phyloP scores from a whole-genome alignment of 2,329 filamentous ascomycete genomes.

The Seiridium unicorne region DNA sequence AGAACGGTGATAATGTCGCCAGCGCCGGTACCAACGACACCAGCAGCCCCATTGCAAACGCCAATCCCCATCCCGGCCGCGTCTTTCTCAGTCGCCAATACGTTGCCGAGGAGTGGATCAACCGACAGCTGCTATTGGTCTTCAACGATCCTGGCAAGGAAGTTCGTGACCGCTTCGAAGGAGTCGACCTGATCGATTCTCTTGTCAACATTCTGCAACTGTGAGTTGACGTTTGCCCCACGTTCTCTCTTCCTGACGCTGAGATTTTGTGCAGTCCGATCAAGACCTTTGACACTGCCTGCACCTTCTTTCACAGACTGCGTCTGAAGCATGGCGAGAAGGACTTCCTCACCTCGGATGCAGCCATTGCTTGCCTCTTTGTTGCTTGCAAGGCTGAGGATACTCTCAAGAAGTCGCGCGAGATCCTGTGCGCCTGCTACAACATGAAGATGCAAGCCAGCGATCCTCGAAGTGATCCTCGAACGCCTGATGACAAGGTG shows the following conservation, averaged over 20 bases:
- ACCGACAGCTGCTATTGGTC: slow-evolving; percentile 67
- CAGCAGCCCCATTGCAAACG: background rate
- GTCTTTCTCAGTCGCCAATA: slow-evolving; percentile 59
- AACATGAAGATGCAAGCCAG: slow-evolving; percentile 66
- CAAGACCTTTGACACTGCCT: slow-evolving; percentile 88
- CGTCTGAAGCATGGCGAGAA: slow-evolving; percentile 79
- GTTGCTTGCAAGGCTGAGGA: slow-evolving; percentile 97
- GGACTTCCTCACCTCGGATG: slow-evolving; percentile 85
- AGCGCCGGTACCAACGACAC: background rate
- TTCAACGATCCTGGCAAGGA: slow-evolving; percentile 76
- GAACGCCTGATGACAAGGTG: slow-evolving; percentile 79
- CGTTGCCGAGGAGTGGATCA: slow-evolving; percentile 77
- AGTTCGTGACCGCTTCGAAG: slow-evolving; percentile 77
- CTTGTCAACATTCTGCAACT: slow-evolving; percentile 77
- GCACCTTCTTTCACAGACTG: slow-evolving; percentile 92
- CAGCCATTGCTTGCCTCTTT: slow-evolving; percentile 83
- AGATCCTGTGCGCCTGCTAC: slow-evolving; percentile 87
- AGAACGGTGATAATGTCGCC: slow-evolving; percentile 33
- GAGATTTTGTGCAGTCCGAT: slow-evolving; percentile 61
- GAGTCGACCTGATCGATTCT: slow-evolving; percentile 84
- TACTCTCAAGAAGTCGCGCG: slow-evolving; percentile 92
- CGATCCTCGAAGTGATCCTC: slow-evolving; percentile 53
- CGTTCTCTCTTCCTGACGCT: background rate
- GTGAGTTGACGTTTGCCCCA: slow-evolving; percentile 47
- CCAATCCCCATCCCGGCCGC: slow-evolving; percentile 19